Base-by-base conservation (phyloP, 2,329 filamentous ascomycete species). In the Ascochyta fabae region DNA sequence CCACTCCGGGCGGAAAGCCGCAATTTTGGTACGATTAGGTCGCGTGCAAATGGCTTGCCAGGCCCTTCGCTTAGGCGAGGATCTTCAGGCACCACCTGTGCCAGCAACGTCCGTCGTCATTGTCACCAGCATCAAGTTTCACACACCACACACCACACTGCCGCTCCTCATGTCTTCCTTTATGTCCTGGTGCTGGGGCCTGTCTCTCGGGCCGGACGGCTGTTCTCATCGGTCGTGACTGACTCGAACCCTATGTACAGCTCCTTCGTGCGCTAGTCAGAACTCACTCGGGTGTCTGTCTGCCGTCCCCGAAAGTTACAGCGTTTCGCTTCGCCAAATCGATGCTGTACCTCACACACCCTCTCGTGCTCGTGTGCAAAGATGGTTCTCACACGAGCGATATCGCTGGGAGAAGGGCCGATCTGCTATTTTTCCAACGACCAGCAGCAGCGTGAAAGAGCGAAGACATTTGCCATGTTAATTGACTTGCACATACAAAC, bases 51-150 rank as follows among this genome's bases (percentile, higher is more conserved):
- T 41, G 44, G 54, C 49, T 49, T 31, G 49, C 45, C 46, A 48
- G 53, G 22, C 40, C 27, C 34, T 48, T 57, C 48, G 54, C 48
- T 53, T 51, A 49, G 42, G 35, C 44, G 54, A 43, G 44, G 54
- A 57, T 57, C 54, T 53, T 57, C 54, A 57, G 54, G 54, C 44
- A 57, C 51, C 43, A 27, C 35, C 40, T 49, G n/a, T 31, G 23
- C 35, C 39, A 48, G 12, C 29, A 55, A 48, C 46, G 24, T 29
- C 53, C 45, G 23, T 40, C 35, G 33, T 35, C 42, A 13, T 40
- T 29, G n/a, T 35, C 42, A 38, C 42, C 42, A 27, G 33, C 41
- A 50, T 40, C 31, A 46, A 36, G 23, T 50, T 49, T 45, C 16
- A 10, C 27, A 16, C 22, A 47, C 31, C 23, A 46, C 42, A n/a